These are phyloP conservation scores for Geotrichum fermentans DNA, from an alignment of 1,139 yeast species.

Conservation along the genomic window DNA sequence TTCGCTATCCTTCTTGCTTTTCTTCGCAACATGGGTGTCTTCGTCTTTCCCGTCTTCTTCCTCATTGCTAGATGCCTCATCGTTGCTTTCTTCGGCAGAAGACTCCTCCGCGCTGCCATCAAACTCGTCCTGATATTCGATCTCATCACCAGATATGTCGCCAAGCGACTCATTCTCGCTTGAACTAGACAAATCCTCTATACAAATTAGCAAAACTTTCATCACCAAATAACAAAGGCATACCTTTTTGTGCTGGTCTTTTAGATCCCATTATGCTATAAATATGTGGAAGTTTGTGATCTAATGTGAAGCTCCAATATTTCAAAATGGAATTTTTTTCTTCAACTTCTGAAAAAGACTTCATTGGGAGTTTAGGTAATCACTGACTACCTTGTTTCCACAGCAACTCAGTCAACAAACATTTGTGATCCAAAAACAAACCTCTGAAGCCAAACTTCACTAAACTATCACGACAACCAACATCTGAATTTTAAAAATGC, in stretches of 20 bases:
- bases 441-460: not conserved
- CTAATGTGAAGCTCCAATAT: no score
- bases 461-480: not conserved
- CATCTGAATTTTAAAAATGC: not conserved
- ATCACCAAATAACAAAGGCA: not conserved
- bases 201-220: not conserved
- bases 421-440: no score
- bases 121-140: slow-evolving; percentile 19
- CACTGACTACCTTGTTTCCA: not conserved
- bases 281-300: not conserved
- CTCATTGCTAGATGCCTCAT: slow-evolving; percentile 8
- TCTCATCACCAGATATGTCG: slow-evolving; percentile 16
- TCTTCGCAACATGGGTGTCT: slow-evolving; percentile 27
- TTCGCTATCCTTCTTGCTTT: slow-evolving; percentile 54
- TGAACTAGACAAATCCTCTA: not conserved
- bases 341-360: not conserved
- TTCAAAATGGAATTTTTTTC: not conserved
- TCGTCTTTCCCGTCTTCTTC: slow-evolving; percentile 29
- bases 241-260: slow-evolving; percentile 3
- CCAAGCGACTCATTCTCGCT: slow-evolving; percentile 11
- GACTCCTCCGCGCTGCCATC: slow-evolving; percentile 21
- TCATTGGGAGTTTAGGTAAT: slow-evolving; percentile 9
- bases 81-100: slow-evolving; percentile 22
- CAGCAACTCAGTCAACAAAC: no score
- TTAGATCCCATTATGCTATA: slow-evolving; percentile 8